Percentiles rank a stretch among this genome's conserved stretches.
phyloP scores from a whole-genome alignment of 1,284 basidiomycete species.

The Vanrija sp. region DNA sequence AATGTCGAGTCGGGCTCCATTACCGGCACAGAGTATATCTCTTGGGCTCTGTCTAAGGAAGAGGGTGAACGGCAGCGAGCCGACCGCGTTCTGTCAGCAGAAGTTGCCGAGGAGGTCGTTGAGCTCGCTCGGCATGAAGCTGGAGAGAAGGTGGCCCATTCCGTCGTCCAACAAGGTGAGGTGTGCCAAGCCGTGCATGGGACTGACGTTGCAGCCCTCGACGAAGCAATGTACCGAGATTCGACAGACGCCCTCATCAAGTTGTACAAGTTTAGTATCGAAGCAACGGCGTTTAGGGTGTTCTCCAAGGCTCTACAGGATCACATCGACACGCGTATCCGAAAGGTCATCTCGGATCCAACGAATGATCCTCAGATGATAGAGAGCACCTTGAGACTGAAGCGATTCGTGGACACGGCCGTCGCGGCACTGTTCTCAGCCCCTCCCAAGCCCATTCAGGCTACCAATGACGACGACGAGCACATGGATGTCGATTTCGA shows the following conservation, averaged over 20 bases:
- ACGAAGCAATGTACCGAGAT: conserved; percentile 57
- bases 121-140: conserved; percentile 17
- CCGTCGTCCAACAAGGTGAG: conserved; percentile 28
- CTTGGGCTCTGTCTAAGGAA: conserved; percentile 33
- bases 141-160: conserved; percentile 19
- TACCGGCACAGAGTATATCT: conserved; percentile 29
- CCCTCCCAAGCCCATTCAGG: conserved; percentile 6
- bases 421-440: conserved; percentile 55
- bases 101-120: conserved; percentile 20
- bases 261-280: conserved; percentile 63
- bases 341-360: conserved; percentile 47
- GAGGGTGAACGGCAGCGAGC: conserved; percentile 30
- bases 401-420: conserved; percentile 59
- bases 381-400: conserved; percentile 66
- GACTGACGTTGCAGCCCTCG: conserved; percentile 54
- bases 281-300: conserved; percentile 56
- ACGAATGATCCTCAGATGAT: conserved; percentile 69
- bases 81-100: conserved; percentile 8
- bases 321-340: conserved; percentile 50
- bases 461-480: neutral
- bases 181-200: conserved; percentile 58
- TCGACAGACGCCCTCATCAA: conserved; percentile 55
- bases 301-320: conserved; percentile 63
- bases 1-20: conserved; percentile 20
- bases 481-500: neutral